A percentile compares a stretch with the other conserved stretches of the same genome.
Conservation (phyloP, 306 rosid genomes). For the Quercus suber region DNA sequence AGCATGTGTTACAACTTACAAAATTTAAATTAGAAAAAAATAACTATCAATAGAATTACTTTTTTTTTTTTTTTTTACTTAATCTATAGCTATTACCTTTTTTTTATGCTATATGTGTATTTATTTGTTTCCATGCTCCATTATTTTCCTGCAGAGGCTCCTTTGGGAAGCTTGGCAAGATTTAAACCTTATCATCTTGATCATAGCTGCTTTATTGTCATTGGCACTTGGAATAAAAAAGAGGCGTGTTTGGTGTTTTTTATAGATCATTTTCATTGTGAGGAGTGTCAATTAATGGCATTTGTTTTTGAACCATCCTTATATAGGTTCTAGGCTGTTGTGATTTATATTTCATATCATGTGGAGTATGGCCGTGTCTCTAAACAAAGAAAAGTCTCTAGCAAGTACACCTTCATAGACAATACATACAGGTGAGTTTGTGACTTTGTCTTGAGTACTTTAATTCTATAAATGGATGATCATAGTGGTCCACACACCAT, state of each 20-base stretch:
- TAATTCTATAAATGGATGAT: no score
- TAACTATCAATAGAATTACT: no score
- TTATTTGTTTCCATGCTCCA: background rate
- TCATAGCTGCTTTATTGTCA: conserved; percentile 84
- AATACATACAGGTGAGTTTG: no score
- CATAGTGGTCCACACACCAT: no score
- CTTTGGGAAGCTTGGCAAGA: conserved; percentile 99
- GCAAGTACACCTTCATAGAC: no score
- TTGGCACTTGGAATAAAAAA: conserved; percentile 81
- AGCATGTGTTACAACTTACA: no score
- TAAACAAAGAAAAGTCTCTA: background rate
- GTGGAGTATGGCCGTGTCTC: conserved; percentile 5
- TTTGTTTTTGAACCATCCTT: background rate
- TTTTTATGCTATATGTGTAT: background rate
- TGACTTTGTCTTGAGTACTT: no score
- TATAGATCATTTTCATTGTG: conserved; percentile 1
- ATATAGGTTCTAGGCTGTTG: no score
- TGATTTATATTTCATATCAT: no score
- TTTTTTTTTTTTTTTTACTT: background rate
- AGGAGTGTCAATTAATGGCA: conserved; percentile 6
- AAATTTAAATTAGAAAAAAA: no score
- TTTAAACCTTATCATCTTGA: conserved; percentile 80
- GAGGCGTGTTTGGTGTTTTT: conserved; percentile 47
- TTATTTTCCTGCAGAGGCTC: conserved; percentile 53
- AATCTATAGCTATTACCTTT: background rate